Evolutionary conservation across 805 yeast species (phyloP).

Genomic region (Spathaspora passalidarum): DNA sequence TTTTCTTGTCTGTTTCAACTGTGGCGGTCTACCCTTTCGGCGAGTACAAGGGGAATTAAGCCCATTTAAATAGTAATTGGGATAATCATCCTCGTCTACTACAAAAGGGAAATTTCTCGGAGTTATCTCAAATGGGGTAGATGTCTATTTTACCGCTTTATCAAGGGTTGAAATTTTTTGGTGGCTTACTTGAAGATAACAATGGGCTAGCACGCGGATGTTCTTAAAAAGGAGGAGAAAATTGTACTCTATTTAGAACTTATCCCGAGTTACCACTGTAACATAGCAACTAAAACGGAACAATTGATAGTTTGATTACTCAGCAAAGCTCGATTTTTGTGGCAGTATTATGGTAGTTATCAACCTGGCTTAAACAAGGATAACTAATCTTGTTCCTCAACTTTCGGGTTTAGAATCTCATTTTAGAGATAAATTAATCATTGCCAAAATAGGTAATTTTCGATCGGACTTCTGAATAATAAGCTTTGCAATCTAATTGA

Average conservation of each 20-base stretch:
- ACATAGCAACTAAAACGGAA: not conserved
- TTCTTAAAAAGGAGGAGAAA: not conserved
- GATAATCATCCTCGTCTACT: too few relatives aligned
- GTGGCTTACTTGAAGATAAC: not conserved
- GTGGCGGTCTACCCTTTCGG: slow-evolving; percentile 2
- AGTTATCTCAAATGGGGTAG: not conserved
- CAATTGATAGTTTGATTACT: not conserved
- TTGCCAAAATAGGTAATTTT: not conserved
- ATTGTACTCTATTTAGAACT: not conserved
- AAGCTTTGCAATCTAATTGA: too few relatives aligned
- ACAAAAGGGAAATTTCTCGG: not conserved
- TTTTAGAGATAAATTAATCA: too few relatives aligned
- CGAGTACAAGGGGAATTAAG: not conserved
- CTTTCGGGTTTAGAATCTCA: too few relatives aligned
- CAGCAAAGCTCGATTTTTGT: too few relatives aligned
- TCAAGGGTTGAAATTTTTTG: not conserved
- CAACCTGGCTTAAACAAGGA: too few relatives aligned
- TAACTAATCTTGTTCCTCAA: too few relatives aligned
- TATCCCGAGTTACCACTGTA: not conserved
- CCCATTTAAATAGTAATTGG: not conserved
- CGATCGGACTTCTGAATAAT: not conserved
- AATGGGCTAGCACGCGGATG: not conserved
- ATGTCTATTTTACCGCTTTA: not conserved
- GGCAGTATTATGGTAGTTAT: too few relatives aligned
- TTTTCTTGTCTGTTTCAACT: slow-evolving; percentile 3